phyloP scores from a whole-genome alignment of 2,329 filamentous ascomycete species.

The Dothidotthia symphoricarpi region DNA sequence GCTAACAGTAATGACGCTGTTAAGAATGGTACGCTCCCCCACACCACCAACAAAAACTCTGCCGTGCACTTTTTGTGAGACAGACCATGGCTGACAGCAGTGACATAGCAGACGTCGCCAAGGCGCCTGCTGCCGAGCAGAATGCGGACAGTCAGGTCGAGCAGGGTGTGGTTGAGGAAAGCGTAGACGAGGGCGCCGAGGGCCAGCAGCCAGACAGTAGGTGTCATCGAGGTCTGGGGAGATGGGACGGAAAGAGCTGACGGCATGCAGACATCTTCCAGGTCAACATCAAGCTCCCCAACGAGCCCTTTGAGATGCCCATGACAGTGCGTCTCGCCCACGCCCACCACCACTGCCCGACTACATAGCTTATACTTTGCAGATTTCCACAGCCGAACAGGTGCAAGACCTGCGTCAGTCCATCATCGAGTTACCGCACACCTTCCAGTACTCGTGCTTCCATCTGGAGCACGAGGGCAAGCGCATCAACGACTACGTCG shows the following conservation, averaged over 20 bases:
- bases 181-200: slow-evolving; percentile 28
- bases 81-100: slow-evolving; percentile 24
- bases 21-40: slow-evolving; percentile 36
- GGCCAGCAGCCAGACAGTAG: slow-evolving; percentile 35
- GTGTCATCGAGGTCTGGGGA: not conserved
- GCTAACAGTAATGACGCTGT: slow-evolving; percentile 40
- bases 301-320: slow-evolving; percentile 74
- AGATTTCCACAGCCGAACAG: slow-evolving; percentile 92
- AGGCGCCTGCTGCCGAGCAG: slow-evolving; percentile 26
- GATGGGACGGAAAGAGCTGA: slow-evolving; percentile 6
- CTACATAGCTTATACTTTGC: slow-evolving; percentile 25
- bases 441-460: slow-evolving; percentile 98
- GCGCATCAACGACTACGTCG: slow-evolving; percentile 91
- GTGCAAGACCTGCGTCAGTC: slow-evolving; percentile 96
- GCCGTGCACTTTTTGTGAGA: not conserved
- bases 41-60: not conserved
- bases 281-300: slow-evolving; percentile 78
- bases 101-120: slow-evolving; percentile 23
- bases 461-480: slow-evolving; percentile 88
- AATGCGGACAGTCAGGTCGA: slow-evolving; percentile 20
- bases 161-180: slow-evolving; percentile 26
- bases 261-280: slow-evolving; percentile 56
- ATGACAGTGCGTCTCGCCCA: slow-evolving; percentile 64
- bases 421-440: slow-evolving; percentile 87
- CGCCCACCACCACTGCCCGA: slow-evolving; percentile 4